Conservation (phyloP, 2,329 filamentous ascomycete genomes). For the Fusarium tuaranense region DNA sequence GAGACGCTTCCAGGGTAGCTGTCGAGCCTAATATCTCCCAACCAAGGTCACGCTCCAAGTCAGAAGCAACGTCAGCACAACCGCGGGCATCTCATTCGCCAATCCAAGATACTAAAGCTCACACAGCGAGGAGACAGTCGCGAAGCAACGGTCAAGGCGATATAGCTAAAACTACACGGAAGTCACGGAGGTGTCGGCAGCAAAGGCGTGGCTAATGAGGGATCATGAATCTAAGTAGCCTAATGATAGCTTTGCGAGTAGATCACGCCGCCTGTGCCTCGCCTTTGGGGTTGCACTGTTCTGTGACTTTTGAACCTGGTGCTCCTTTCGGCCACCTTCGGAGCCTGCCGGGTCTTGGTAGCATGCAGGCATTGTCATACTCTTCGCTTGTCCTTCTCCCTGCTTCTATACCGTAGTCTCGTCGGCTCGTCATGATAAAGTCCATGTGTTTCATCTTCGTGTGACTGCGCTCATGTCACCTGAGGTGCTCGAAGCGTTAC, state of each 20-base stretch:
- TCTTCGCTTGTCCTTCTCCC: too few species aligned
- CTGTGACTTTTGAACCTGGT: too few species aligned
- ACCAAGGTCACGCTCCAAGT: background rate
- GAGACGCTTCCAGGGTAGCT: background rate
- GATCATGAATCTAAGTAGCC: background rate
- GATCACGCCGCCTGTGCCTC: constrained; percentile 75
- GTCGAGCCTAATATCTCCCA: background rate
- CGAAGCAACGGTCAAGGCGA: background rate
- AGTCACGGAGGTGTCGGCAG: background rate
- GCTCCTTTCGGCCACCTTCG: too few species aligned
- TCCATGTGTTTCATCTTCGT: too few species aligned
- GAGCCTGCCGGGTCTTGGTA: too few species aligned
- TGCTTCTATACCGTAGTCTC: too few species aligned
- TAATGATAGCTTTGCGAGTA: background rate
- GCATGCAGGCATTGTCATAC: too few species aligned
- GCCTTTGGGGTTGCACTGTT: constrained; percentile 48
- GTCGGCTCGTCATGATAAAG: too few species aligned
- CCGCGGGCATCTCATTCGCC: background rate
- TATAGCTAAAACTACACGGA: background rate
- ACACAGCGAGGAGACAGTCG: background rate
- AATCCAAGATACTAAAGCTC: background rate
- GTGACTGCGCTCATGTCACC: too few species aligned
- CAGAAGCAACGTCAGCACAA: background rate
- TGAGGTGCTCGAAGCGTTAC: too few species aligned
- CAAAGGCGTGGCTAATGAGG: background rate